phyloP scores from a whole-genome alignment of 2,329 filamentous ascomycete species.

The Mollisia scopiformis region DNA sequence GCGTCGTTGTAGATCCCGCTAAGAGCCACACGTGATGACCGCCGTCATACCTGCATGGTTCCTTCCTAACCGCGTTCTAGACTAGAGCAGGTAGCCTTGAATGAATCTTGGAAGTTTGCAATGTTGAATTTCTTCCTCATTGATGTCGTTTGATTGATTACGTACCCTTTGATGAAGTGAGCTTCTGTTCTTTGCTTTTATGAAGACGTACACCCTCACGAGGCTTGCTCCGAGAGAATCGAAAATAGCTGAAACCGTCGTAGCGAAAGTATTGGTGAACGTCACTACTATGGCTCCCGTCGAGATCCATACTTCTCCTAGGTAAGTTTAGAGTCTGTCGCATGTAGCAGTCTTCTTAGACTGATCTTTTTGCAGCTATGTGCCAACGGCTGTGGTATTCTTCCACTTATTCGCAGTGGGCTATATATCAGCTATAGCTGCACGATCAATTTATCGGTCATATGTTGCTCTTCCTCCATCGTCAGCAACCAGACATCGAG shows the following conservation, averaged over 20 bases:
- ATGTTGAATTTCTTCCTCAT: neutral
- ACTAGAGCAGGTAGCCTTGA: no score
- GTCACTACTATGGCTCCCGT: conserved; percentile 5
- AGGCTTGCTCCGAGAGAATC: neutral
- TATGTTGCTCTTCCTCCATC: conserved; percentile 38
- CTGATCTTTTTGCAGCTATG: conserved; percentile 5
- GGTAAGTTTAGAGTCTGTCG: neutral
- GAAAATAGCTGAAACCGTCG: neutral
- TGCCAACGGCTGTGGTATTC: conserved; percentile 20
- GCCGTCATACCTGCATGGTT: neutral
- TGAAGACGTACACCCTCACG: conserved; percentile 6
- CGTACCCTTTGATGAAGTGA: neutral
- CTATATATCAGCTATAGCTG: conserved; percentile 26
- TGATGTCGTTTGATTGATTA: neutral
- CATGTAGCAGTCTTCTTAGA: neutral
- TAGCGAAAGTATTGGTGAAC: neutral
- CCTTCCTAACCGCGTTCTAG: neutral
- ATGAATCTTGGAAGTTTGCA: neutral
- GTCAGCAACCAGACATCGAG: conserved; percentile 40
- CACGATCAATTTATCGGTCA: conserved; percentile 32
- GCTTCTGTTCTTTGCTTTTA: conserved; percentile 1
- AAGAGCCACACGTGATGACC: neutral
- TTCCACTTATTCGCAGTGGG: conserved; percentile 23
- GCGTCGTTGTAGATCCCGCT: neutral
- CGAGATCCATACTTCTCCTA: conserved; percentile 1